Conservation (phyloP, 768 basidiomycete species). For the Pholiota microspora region DNA sequence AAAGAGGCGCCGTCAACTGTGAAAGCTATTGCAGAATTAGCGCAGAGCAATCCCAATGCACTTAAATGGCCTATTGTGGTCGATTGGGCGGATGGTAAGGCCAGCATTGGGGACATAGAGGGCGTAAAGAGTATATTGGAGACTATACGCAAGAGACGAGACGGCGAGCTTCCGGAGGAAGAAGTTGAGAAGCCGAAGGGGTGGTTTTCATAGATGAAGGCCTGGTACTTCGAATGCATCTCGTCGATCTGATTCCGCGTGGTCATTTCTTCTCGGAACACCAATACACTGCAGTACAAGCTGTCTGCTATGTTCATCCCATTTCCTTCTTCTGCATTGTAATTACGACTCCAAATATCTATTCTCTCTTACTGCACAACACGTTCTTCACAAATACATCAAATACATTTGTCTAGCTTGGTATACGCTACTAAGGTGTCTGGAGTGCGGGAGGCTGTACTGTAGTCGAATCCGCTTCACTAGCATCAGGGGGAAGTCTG, state of each 20-base stretch:
- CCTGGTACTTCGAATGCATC: neutral
- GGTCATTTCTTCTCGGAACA: too few relatives aligned
- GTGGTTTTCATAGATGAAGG: constrained; percentile 43
- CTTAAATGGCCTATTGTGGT: constrained; percentile 82
- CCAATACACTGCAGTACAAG: too few relatives aligned
- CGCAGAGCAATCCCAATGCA: constrained; percentile 51
- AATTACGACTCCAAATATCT: too few relatives aligned
- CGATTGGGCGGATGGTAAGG: constrained; percentile 68
- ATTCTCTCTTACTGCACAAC: too few relatives aligned
- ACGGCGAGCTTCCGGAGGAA: constrained; percentile 56
- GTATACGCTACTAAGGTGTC: too few relatives aligned
- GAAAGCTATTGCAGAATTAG: constrained; percentile 48
- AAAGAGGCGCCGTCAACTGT: constrained; percentile 38
- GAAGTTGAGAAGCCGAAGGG: constrained; percentile 48
- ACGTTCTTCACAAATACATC: too few relatives aligned
- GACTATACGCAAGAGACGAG: constrained; percentile 57
- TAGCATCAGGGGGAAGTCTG: neutral
- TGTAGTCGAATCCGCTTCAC: neutral
- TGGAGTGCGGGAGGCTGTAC: neutral
- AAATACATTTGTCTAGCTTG: too few relatives aligned
- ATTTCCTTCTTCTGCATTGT: too few relatives aligned
- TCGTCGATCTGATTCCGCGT: neutral
- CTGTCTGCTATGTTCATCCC: too few relatives aligned
- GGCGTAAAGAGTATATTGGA: constrained; percentile 71
- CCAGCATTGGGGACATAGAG: constrained; percentile 64